These are phyloP conservation scores for Plantago coronopus DNA, from an alignment of 305 asterid genomes.

Conservation along the genomic window DNA sequence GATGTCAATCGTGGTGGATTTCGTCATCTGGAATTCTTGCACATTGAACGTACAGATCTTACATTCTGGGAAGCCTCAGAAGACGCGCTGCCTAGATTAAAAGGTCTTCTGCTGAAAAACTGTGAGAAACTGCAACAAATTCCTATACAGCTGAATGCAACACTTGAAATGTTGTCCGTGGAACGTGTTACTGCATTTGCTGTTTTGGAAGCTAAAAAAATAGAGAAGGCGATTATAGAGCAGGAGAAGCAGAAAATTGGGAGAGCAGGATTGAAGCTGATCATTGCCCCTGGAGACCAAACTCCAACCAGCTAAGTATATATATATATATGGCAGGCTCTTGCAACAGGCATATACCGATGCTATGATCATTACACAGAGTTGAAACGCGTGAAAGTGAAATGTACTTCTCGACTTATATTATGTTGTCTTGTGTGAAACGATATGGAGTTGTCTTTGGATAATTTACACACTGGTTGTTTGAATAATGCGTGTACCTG, in stretches of 20 bases:
- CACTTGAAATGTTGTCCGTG: slow-evolving; percentile 8
- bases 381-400: too few relatives aligned
- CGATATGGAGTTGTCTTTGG: too few relatives aligned
- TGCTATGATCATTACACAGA: too few relatives aligned
- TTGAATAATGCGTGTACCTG: too few relatives aligned
- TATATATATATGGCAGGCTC: too few relatives aligned
- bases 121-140: slow-evolving; percentile 4
- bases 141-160: neutral
- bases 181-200: slow-evolving; percentile 8
- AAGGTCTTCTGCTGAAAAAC: neutral
- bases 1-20: slow-evolving; percentile 5
- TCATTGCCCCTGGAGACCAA: slow-evolving; percentile 1
- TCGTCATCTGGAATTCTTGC: neutral
- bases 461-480: too few relatives aligned
- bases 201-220: neutral
- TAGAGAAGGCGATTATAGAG: neutral
- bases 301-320: neutral
- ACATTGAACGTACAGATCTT: slow-evolving; percentile 1
- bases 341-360: too few relatives aligned
- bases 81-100: slow-evolving; percentile 1
- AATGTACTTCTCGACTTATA: too few relatives aligned
- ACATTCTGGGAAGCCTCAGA: slow-evolving; percentile 1
- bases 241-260: neutral
- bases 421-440: too few relatives aligned
- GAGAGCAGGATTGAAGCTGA: neutral